phyloP scores from a whole-genome alignment of 2,329 filamentous ascomycete genomes.

The Oidium heveae region DNA sequence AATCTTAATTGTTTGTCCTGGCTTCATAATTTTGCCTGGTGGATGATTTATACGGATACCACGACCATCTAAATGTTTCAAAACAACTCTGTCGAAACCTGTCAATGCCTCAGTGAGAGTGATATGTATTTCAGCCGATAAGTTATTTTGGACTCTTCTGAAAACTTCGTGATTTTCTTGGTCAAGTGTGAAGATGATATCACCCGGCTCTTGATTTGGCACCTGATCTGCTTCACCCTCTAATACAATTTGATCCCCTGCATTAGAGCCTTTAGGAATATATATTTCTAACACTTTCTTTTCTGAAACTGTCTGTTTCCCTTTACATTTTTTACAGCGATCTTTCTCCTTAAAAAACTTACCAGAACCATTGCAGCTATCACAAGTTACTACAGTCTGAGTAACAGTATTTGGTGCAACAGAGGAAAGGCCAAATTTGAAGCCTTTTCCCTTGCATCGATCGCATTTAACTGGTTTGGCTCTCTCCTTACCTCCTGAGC shows the following conservation, averaged over 20 bases:
- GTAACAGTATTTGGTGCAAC: slow-evolving; percentile 72
- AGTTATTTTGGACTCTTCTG: slow-evolving; percentile 57
- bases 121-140: slow-evolving; percentile 59
- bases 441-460: slow-evolving; percentile 58
- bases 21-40: slow-evolving; percentile 58
- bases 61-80: slow-evolving; percentile 81
- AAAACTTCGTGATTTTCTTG: slow-evolving; percentile 67
- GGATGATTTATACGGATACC: slow-evolving; percentile 64
- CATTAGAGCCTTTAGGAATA: slow-evolving; percentile 64
- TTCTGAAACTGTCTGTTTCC: slow-evolving; percentile 60
- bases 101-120: slow-evolving; percentile 63
- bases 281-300: slow-evolving; percentile 93
- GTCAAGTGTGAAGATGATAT: slow-evolving; percentile 71
- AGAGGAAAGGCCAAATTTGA: slow-evolving; percentile 52
- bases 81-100: slow-evolving; percentile 71
- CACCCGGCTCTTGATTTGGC: slow-evolving; percentile 69
- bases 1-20: slow-evolving; percentile 67
- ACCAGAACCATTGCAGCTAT: slow-evolving; percentile 64
- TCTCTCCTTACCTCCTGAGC: slow-evolving; percentile 74
- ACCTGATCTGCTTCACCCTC: slow-evolving; percentile 86
- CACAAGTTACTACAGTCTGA: slow-evolving; percentile 54
- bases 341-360: slow-evolving; percentile 87
- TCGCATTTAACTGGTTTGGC: slow-evolving; percentile 64
- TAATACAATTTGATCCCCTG: slow-evolving; percentile 73
- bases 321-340: slow-evolving; percentile 97